phyloP scores from a whole-genome alignment of 331 rosid species.

The Acacia concinna region DNA sequence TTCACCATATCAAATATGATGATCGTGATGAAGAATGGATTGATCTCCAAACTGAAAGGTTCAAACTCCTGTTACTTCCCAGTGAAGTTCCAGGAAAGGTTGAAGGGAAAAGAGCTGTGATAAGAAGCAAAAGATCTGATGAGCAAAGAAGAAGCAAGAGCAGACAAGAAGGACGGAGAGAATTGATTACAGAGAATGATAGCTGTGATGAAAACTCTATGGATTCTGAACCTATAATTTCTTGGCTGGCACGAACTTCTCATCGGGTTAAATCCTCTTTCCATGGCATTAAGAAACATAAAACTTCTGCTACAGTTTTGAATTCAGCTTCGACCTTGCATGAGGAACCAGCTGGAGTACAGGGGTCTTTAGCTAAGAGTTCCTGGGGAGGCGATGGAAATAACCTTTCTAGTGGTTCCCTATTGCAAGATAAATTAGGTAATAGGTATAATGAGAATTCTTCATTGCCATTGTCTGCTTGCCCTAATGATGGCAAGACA shows the following conservation, averaged over 20 bases:
- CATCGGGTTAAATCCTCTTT: slow-evolving; percentile 52
- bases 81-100: slow-evolving; percentile 69
- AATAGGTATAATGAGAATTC: slow-evolving; percentile 36
- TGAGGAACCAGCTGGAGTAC: slow-evolving; percentile 36
- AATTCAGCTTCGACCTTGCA: slow-evolving; percentile 34
- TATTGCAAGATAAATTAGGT: slow-evolving; percentile 35
- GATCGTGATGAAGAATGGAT: slow-evolving; percentile 91
- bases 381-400: slow-evolving; percentile 35
- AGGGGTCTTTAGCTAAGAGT: slow-evolving; percentile 27
- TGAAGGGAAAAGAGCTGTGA: slow-evolving; percentile 35
- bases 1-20: slow-evolving; percentile 79
- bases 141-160: slow-evolving; percentile 41
- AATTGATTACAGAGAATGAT: slow-evolving; percentile 40
- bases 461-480: slow-evolving; percentile 37
- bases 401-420: slow-evolving; percentile 29
- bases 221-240: slow-evolving; percentile 80
- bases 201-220: slow-evolving; percentile 45
- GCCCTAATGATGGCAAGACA: slow-evolving; percentile 42
- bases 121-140: slow-evolving; percentile 34
- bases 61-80: slow-evolving; percentile 81
- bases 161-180: slow-evolving; percentile 43
- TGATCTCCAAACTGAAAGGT: slow-evolving; percentile 68
- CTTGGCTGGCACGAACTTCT: slow-evolving; percentile 74
- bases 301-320: slow-evolving; percentile 36
- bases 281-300: slow-evolving; percentile 54